Evolutionary conservation across 768 basidiomycete genomes (phyloP).

Genomic region (Mycena galopus): DNA sequence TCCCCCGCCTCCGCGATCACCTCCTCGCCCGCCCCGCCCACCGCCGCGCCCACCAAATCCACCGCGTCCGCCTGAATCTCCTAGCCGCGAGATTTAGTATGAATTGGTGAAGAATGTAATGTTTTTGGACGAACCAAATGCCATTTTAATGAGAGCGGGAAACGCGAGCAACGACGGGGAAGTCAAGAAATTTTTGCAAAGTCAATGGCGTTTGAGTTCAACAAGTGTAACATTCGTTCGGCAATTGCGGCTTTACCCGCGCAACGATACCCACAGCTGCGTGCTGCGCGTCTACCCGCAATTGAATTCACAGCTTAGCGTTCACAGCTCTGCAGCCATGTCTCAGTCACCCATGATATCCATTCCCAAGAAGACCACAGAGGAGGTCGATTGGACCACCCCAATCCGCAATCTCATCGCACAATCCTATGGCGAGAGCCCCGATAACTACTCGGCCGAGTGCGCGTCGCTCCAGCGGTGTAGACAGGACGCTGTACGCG

Average conservation of each 20-base stretch:
- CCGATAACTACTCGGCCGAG: constrained; percentile 89
- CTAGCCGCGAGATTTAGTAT: background rate
- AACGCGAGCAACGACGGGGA: background rate
- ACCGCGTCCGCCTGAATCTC: constrained; percentile 80
- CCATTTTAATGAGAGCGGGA: constrained; percentile 43
- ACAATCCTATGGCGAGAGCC: constrained; percentile 93
- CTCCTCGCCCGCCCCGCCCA: constrained; percentile 51
- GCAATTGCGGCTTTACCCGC: background rate
- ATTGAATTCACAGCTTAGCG: background rate
- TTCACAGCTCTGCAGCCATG: constrained; percentile 55
- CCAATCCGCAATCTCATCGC: constrained; percentile 89
- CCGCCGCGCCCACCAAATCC: constrained; percentile 70
- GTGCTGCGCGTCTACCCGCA: constrained; percentile 6
- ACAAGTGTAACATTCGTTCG: constrained; percentile 27
- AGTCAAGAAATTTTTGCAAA: constrained; percentile 36
- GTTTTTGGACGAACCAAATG: constrained; percentile 45
- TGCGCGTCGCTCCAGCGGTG: constrained; percentile 89
- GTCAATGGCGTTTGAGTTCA: constrained; percentile 31
- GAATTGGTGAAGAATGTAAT: background rate
- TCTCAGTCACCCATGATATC: constrained; percentile 91
- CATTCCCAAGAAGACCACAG: constrained; percentile 94
- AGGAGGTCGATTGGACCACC: constrained; percentile 96
- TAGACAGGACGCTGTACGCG: constrained; percentile 95
- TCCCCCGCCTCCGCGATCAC: constrained; percentile 56
- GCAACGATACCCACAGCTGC: background rate